phyloP scores from a whole-genome alignment of 2,329 filamentous ascomycete genomes.

The Clarireedia sp. region DNA sequence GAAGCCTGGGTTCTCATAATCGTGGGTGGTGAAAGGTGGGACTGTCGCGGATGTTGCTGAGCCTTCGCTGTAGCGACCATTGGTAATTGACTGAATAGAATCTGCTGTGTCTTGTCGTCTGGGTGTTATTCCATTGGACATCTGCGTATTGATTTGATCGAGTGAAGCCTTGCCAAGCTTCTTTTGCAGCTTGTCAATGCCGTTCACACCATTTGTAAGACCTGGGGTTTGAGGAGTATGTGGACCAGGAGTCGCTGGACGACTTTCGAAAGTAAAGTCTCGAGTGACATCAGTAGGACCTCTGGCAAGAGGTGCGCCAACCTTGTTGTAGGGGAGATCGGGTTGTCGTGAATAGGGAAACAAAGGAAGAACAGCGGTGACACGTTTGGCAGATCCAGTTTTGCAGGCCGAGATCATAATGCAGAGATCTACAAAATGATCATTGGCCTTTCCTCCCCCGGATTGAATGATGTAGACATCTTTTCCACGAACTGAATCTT shows the following conservation, averaged over 20 bases:
- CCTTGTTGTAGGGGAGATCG: constrained; percentile 94
- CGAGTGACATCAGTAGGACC: constrained; percentile 44
- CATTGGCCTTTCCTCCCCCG: constrained; percentile 86
- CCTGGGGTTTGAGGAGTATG: constrained; percentile 59
- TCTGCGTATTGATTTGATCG: constrained; percentile 42
- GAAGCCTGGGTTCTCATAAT: constrained; percentile 52
- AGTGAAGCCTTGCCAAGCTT: constrained; percentile 62
- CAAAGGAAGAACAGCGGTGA: constrained; percentile 87
- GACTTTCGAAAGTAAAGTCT: constrained; percentile 84
- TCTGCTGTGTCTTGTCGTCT: constrained; percentile 33
- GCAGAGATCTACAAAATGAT: constrained; percentile 91
- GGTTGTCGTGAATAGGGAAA: constrained; percentile 97
- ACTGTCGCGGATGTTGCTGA: constrained; percentile 19
- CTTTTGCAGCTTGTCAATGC: constrained; percentile 62
- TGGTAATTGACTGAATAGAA: constrained; percentile 29
- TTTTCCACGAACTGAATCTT: constrained; percentile 93
- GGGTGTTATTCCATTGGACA: constrained; percentile 32
- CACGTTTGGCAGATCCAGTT: constrained; percentile 80
- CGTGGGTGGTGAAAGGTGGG: constrained; percentile 49
- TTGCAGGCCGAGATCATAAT: constrained; percentile 99
- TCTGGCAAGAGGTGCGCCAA: constrained; percentile 78
- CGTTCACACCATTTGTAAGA: constrained; percentile 45
- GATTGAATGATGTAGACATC: constrained; percentile 99
- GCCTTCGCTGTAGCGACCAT: constrained; percentile 21
- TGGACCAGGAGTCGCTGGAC: constrained; percentile 75